Evolutionary conservation across 2,329 filamentous ascomycete species (phyloP), one percentile per base, ranked within the genome.

Genomic region (Exophiala aquamarina): DNA sequence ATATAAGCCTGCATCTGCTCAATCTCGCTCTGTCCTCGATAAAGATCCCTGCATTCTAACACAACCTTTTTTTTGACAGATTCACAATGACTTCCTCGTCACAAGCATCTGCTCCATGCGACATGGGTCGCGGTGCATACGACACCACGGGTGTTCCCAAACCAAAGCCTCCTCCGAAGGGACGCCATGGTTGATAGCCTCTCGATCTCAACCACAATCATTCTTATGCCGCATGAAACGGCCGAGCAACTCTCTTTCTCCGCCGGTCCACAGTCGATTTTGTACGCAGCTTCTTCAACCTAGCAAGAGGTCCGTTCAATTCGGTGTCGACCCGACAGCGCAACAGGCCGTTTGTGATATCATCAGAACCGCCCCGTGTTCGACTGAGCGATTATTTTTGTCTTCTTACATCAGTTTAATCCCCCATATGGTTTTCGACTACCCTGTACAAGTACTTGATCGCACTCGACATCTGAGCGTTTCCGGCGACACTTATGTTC

Each of bases 111-210:
- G 29, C 48, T 37, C 44, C 54, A 34, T 58, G 55, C 62, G 73
- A 75, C 61, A 75, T 75, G 72, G 73, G 73, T 50, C 70, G 73
- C 54, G 73, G 73, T 47, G 72, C 70, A 48, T 76, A 76, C 53
- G 73, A 76, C 55, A 76, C 73, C 32, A 76, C 73, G 5, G 73
- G 73, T 20, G 71, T 75, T 17, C 71, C 73, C 55, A 75, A 75
- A 62, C 73, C 72, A 34, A 70, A 71, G 58, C 73, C 72, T 53
- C 63, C 61, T 52, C 59, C 58, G 52, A 59, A 52, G 50, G 49
- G 48, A 49, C n/a, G 15, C n/a, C 19, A 28, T 17, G 3, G 21
- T 11, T 39, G 18, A 41, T 21, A 15, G 23, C n/a, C 32, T 26
- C 23, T 26, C 11, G 23, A 6, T 11, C 6, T 26, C 23, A 26